Evolutionary conservation across 768 basidiomycete species (phyloP).

Genomic region (Auricularia sp.): DNA sequence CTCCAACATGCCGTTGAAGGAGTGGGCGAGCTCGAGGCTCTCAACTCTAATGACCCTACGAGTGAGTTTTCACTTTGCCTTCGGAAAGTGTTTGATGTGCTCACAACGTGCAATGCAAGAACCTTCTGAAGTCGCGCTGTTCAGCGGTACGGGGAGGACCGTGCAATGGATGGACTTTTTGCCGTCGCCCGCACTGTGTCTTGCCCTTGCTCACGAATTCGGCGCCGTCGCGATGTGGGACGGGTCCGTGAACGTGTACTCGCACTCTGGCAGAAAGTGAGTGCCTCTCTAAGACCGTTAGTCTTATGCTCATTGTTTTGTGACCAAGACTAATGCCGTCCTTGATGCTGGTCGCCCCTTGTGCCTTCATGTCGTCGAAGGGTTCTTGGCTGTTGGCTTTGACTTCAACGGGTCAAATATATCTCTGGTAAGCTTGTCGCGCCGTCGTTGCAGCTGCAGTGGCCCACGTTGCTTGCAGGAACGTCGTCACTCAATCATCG

Average conservation of each 20-base stretch:
- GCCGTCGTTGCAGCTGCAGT: constrained; percentile 8
- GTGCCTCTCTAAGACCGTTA: constrained; percentile 10
- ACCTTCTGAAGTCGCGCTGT: constrained; percentile 58
- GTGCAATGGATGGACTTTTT: constrained; percentile 85
- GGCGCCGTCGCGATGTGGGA: constrained; percentile 74
- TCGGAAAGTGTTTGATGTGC: neutral
- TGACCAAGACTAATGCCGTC: constrained; percentile 61
- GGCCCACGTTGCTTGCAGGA: constrained; percentile 36
- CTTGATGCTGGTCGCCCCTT: constrained; percentile 60
- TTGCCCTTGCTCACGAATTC: constrained; percentile 55
- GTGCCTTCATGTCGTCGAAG: constrained; percentile 56
- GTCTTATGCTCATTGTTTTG: neutral
- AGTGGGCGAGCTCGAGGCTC: constrained; percentile 44
- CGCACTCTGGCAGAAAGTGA: constrained; percentile 73
- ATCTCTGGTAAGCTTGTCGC: constrained; percentile 51
- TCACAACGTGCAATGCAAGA: constrained; percentile 24
- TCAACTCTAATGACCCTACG: constrained; percentile 56
- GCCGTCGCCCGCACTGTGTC: constrained; percentile 54
- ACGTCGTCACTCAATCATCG: constrained; percentile 56
- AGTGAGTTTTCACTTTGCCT: constrained; percentile 27
- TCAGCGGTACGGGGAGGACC: constrained; percentile 45
- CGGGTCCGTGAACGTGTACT: constrained; percentile 75
- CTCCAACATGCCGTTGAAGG: neutral
- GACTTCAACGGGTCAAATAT: constrained; percentile 61
- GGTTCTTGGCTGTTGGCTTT: constrained; percentile 60